Percentiles rank a stretch among this genome's conserved stretches.
Evolutionary conservation across 2,329 filamentous ascomycete species (phyloP).

Genomic region (Paradendryphiella salina): DNA sequence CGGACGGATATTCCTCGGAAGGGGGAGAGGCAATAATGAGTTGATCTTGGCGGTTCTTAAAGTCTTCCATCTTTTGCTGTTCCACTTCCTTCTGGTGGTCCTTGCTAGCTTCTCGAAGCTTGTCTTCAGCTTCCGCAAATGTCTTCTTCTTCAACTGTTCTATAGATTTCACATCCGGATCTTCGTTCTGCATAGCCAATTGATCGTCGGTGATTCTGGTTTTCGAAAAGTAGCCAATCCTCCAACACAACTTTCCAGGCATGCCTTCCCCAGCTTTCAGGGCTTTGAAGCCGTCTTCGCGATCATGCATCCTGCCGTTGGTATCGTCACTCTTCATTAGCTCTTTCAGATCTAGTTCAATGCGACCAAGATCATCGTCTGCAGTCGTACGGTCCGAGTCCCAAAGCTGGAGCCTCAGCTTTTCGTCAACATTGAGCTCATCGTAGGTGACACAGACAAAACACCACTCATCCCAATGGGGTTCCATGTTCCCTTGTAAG

Average conservation of each 20-base stretch:
- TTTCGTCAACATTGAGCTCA: constrained; percentile 72
- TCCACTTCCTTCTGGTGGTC: constrained; percentile 65
- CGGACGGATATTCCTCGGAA: constrained; percentile 63
- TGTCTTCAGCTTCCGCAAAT: constrained; percentile 57
- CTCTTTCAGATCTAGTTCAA: constrained; percentile 68
- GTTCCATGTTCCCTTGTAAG: constrained; percentile 66
- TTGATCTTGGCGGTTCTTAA: constrained; percentile 59
- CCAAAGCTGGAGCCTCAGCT: constrained; percentile 71
- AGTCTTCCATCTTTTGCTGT: constrained; percentile 69
- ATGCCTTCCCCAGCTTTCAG: constrained; percentile 67
- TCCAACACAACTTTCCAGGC: constrained; percentile 71
- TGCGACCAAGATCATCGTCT: constrained; percentile 73
- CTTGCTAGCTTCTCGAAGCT: constrained; percentile 66
- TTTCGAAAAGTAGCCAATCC: constrained; percentile 72
- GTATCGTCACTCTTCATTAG: constrained; percentile 64
- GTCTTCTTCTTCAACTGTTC: constrained; percentile 64
- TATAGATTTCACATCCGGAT: constrained; percentile 60
- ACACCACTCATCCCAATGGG: constrained; percentile 70
- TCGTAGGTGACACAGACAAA: constrained; percentile 71
- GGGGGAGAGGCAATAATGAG: constrained; percentile 72
- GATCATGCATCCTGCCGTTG: constrained; percentile 64
- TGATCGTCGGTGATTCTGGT: constrained; percentile 65
- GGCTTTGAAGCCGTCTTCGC: constrained; percentile 67
- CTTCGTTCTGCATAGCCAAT: constrained; percentile 63
- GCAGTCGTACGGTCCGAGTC: constrained; percentile 73